phyloP scores from a whole-genome alignment of 2,329 filamentous ascomycete genomes.

The Fusarium coicis region DNA sequence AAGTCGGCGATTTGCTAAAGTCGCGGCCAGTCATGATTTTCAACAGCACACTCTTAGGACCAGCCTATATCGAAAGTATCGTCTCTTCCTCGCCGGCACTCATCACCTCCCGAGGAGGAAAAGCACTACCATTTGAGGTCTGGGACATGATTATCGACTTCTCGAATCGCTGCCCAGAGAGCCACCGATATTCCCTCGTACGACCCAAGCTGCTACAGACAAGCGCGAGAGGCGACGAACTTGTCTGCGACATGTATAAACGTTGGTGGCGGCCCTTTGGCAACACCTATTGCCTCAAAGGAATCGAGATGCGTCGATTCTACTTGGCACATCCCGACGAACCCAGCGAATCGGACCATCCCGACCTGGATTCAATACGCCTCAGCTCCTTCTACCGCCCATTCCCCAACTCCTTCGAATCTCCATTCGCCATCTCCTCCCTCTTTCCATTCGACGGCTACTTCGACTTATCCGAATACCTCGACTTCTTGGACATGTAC shows the following conservation, averaged over 20 bases:
- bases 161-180: fast-evolving
- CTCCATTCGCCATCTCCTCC: too few relatives aligned
- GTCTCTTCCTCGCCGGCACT: not conserved
- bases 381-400: too few relatives aligned
- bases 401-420: too few relatives aligned
- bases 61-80: not conserved
- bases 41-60: not conserved
- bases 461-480: too few relatives aligned
- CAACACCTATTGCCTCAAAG: too few relatives aligned
- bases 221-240: fast-evolving
- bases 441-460: too few relatives aligned
- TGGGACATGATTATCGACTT: not conserved
- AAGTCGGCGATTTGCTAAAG: not conserved
- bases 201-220: not conserved
- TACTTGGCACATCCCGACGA: not conserved
- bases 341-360: too few relatives aligned
- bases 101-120: not conserved
- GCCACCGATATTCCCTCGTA: not conserved
- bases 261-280: not conserved
- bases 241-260: not conserved
- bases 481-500: too few relatives aligned
- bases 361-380: too few relatives aligned
- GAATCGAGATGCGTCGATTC: too few relatives aligned
- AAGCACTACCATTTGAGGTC: not conserved
- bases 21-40: not conserved